Conservation (phyloP, 345 rosid genomes). For the Citrus trifoliata region DNA sequence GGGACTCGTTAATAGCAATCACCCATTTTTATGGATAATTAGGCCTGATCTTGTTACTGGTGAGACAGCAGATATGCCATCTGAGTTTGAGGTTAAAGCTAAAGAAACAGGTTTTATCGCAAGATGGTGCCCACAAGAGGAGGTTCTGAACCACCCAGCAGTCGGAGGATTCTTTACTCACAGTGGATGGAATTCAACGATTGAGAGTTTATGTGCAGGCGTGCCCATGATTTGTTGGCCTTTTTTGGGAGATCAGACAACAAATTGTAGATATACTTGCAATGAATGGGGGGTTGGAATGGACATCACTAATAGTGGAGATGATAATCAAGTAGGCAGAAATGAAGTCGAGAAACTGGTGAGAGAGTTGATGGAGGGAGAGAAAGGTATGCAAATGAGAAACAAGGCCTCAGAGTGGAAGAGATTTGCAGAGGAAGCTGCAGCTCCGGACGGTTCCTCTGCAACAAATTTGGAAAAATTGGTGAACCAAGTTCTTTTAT, state of each 20-base stretch:
- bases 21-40: slow-evolving; percentile 18
- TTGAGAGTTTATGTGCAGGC: slow-evolving; percentile 12
- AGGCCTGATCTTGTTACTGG: slow-evolving; percentile 19
- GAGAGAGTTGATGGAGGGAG: background rate
- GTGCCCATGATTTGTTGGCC: slow-evolving; percentile 21
- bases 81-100: background rate
- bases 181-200: slow-evolving; percentile 5
- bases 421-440: background rate
- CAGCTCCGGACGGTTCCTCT: background rate
- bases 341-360: background rate
- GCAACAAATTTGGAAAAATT: background rate
- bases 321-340: background rate
- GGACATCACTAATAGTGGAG: slow-evolving; percentile 1
- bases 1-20: slow-evolving; percentile 21
- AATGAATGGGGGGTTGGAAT: background rate
- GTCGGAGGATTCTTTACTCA: slow-evolving; percentile 14
- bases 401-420: background rate
- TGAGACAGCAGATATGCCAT: background rate
- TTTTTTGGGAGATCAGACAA: background rate
- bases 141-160: slow-evolving; percentile 15
- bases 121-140: slow-evolving; percentile 17
- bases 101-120: slow-evolving; percentile 3
- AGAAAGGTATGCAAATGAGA: background rate
- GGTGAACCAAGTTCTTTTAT: background rate
- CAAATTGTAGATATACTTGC: background rate